phyloP scores from a whole-genome alignment of 2,329 filamentous ascomycete genomes.

The Fusarium palustre region DNA sequence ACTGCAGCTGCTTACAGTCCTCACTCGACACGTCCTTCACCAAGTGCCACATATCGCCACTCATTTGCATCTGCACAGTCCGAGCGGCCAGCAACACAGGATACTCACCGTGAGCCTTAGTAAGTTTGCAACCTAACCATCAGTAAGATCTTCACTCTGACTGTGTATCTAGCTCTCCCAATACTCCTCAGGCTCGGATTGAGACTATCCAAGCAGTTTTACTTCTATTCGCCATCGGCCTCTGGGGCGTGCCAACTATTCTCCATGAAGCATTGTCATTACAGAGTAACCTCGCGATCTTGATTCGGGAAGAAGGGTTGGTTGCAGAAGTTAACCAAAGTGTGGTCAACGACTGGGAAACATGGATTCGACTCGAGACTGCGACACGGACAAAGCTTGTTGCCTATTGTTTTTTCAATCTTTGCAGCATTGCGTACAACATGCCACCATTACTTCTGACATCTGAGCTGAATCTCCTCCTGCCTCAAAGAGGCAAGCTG shows the following conservation, averaged over 20 bases:
- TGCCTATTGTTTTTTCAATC: conserved; percentile 71
- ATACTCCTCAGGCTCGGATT: conserved; percentile 68
- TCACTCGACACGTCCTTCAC: conserved; percentile 69
- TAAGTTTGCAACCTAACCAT: conserved; percentile 53
- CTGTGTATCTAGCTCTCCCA: conserved; percentile 60
- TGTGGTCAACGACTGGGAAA: conserved; percentile 65
- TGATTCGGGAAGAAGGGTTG: conserved; percentile 70
- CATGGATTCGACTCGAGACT: conserved; percentile 69
- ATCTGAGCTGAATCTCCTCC: conserved; percentile 66
- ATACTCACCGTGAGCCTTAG: conserved; percentile 70
- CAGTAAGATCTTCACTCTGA: conserved; percentile 8
- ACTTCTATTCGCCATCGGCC: conserved; percentile 69
- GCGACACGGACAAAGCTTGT: conserved; percentile 70
- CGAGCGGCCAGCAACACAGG: conserved; percentile 67
- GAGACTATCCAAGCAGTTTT: conserved; percentile 75
- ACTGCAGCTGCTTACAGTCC: conserved; percentile 70
- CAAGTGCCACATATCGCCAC: conserved; percentile 67
- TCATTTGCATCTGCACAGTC: conserved; percentile 70
- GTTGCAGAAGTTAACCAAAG: conserved; percentile 61
- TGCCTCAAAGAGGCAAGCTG: conserved; percentile 66
- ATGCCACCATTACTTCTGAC: conserved; percentile 69
- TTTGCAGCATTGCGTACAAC: conserved; percentile 72
- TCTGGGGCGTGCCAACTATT: conserved; percentile 71
- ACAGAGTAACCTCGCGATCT: conserved; percentile 67
- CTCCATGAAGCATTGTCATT: conserved; percentile 69